Evolutionary conservation across 257 asterid species (phyloP).

Genomic region (Fraxinus excelsior): DNA sequence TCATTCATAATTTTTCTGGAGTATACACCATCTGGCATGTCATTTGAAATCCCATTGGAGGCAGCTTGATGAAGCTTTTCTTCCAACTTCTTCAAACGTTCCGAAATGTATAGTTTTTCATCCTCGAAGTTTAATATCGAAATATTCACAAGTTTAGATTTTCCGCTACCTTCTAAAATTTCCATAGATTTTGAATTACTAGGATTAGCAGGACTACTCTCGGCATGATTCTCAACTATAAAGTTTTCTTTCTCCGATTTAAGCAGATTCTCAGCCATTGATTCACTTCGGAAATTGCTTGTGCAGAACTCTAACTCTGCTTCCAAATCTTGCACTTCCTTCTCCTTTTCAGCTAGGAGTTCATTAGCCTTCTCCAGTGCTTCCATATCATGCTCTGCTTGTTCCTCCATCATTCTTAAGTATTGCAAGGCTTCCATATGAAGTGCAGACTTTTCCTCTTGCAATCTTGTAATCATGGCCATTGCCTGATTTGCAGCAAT

Average conservation of each 20-base stretch:
- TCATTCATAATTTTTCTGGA: conserved; percentile 25
- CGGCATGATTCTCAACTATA: conserved; percentile 19
- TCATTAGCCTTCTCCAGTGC: conserved; percentile 80
- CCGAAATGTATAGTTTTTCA: conserved; percentile 43
- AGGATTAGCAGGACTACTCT: conserved; percentile 20
- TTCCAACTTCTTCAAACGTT: conserved; percentile 50
- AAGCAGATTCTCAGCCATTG: conserved; percentile 25
- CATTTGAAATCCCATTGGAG: conserved; percentile 26
- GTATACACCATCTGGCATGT: conserved; percentile 28
- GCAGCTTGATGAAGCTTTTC: conserved; percentile 44
- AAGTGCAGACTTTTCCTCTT: conserved; percentile 89
- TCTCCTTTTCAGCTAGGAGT: conserved; percentile 77
- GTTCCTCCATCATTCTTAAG: conserved; percentile 96
- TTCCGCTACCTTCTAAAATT: conserved; percentile 25
- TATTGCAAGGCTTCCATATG: conserved; percentile 94
- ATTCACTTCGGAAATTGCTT: conserved; percentile 37
- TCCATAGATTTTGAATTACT: conserved; percentile 29
- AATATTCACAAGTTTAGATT: conserved; percentile 23
- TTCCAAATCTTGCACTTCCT: conserved; percentile 83
- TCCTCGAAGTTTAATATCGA: conserved; percentile 41
- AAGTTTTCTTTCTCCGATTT: conserved; percentile 24
- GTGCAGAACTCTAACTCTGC: conserved; percentile 59
- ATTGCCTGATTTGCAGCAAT: conserved; percentile 80
- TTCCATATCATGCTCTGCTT: conserved; percentile 86
- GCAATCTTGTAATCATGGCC: conserved; percentile 94